These are phyloP conservation scores for Myriosclerotinia duriaeana DNA, from an alignment of 2,329 filamentous ascomycete genomes.

Conservation along the genomic window DNA sequence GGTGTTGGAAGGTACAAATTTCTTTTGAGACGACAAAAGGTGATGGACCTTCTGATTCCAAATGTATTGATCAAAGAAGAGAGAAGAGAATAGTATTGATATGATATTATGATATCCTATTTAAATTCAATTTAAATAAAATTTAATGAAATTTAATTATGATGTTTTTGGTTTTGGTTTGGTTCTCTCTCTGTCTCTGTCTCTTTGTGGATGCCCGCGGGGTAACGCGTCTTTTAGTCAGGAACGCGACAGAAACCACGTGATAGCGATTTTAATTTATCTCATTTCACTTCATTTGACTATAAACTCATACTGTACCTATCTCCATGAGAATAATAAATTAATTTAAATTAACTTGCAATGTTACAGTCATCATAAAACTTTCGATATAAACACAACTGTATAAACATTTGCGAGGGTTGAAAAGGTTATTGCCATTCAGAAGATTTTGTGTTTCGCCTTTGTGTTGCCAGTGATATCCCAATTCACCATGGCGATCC, in stretches of 20 bases:
- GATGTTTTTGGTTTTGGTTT: background rate
- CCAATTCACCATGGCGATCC: slow-evolving; percentile 52
- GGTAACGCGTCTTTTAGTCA: slow-evolving; percentile 13
- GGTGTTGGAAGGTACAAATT: background rate
- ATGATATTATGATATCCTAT: too few species aligned
- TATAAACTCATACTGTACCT: background rate
- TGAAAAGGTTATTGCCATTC: background rate
- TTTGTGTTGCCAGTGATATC: background rate
- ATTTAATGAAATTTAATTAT: background rate
- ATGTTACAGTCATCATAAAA: background rate
- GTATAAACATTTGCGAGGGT: background rate
- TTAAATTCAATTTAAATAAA: too few species aligned
- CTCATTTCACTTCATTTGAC: background rate
- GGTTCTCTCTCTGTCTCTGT: background rate
- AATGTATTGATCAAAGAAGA: background rate
- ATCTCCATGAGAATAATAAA: background rate
- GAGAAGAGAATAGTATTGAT: background rate
- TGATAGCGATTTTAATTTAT: background rate
- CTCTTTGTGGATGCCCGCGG: slow-evolving; percentile 2
- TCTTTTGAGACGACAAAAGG: background rate
- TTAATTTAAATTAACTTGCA: background rate
- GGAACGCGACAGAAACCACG: background rate
- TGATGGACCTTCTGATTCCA: background rate
- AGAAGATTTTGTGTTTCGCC: too few species aligned
- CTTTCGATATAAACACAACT: background rate